phyloP scores from a whole-genome alignment of 805 yeast species.

The Millerozyma miso region DNA sequence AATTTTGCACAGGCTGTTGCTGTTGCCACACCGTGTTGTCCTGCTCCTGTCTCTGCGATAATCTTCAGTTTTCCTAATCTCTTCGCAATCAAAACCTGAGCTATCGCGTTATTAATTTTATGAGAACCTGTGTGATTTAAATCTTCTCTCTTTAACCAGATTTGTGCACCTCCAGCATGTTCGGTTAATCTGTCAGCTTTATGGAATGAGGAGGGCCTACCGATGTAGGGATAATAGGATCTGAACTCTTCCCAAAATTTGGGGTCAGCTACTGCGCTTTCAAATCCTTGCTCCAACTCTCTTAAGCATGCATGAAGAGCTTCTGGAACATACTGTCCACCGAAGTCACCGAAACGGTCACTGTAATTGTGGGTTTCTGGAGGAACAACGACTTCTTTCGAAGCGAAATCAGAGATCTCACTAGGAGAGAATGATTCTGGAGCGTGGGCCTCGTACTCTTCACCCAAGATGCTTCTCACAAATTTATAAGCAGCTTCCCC shows the following conservation, averaged over 20 bases:
- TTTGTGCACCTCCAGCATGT: slow-evolving; percentile 84
- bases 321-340: slow-evolving; percentile 99
- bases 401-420: slow-evolving; percentile 13
- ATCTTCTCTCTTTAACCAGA: slow-evolving; percentile 98
- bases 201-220: slow-evolving; percentile 93
- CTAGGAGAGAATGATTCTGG: slow-evolving; percentile 25
- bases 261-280: slow-evolving; percentile 84
- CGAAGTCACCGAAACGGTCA: slow-evolving; percentile 88
- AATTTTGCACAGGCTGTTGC: slow-evolving; percentile 92
- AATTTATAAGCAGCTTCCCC: slow-evolving; percentile 62
- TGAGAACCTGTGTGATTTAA: slow-evolving; percentile 87
- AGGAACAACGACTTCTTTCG: slow-evolving; percentile 34
- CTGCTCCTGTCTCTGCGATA: slow-evolving; percentile 91
- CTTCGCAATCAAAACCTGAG: slow-evolving; percentile 75
- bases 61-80: slow-evolving; percentile 73
- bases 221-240: slow-evolving; percentile 84
- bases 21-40: slow-evolving; percentile 91
- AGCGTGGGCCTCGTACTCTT: slow-evolving; percentile 34
- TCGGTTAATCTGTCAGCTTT: slow-evolving; percentile 86
- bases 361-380: slow-evolving; percentile 63
- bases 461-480: slow-evolving; percentile 65
- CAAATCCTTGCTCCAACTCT: slow-evolving; percentile 86
- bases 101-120: slow-evolving; percentile 79
- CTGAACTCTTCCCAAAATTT: slow-evolving; percentile 90
- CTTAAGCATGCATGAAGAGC: slow-evolving; percentile 85